Base-by-base conservation (phyloP, 192 early-diverging fungal species). In the Coemansia guatemalensis region DNA sequence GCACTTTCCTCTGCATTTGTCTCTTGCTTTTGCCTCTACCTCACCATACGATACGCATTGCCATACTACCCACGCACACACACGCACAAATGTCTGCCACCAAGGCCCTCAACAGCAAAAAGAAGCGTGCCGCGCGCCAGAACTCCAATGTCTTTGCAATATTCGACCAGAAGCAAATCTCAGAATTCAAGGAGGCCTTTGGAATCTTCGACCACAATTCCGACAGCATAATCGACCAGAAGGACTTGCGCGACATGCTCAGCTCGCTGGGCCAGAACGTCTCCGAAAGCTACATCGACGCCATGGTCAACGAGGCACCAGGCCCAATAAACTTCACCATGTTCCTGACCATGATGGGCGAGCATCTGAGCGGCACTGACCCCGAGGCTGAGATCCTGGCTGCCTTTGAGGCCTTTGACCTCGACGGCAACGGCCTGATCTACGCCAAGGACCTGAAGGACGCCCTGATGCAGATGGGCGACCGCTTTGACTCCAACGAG, bases 141-240 rank as follows among this genome's bases (percentile, higher is more conserved):
- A 96, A 95, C 85, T 95, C 93, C 5, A 99, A 96, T 64, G 94
- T 96, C 20, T 99, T 99, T 83, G 94, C 92, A 47, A 95, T 97
- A 85, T 99, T 99, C 84, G 93, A 95, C 74, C 92, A 93, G 59
- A 85, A 91, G 60, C 95, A 97, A 73, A 95, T 99, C 56, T 89
- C 89, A 44, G 93, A 97, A 69, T 94, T 97, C 83, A 96, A 95
- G 68, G 94, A 99, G 71, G 93, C 94, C 32, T 99, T 99, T 81
- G 90, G 88, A 20, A 90, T 97, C 64, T 94, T 97, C 69, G 96
- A 97, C 72, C 89, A 95, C 77, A 92, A 97, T 69, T 85, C 83
- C 2, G 95, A 99, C 80, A 93, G 90, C 12, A 90, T 95, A 59
- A 82, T 99, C 23, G 94, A 95, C 84, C 86, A 85, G 35, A 94